Base-by-base conservation (phyloP, 768 basidiomycete genomes). In the Tricholoma terreum region DNA sequence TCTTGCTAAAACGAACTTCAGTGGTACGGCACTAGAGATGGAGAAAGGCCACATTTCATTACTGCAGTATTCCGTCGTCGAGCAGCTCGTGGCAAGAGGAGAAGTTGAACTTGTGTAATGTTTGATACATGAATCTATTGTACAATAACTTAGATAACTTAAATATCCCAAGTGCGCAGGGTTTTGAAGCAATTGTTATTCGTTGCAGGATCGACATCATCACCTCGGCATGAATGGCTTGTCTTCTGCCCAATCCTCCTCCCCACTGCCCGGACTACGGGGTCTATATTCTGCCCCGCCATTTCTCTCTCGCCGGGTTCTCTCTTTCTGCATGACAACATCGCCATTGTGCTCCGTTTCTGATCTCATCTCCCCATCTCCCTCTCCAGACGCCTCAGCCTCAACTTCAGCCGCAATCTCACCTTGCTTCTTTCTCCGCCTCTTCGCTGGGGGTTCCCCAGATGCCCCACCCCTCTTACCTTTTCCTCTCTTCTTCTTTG, bases 1-100 rank as follows among this genome's bases (percentile, higher is more conserved):
- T 54, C 19, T 19, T 19, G 53, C 22, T 17, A 10, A 52, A 24
- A 22, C 17, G 10, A 2, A 30, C 38, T 55, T 34, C 53, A 77
- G 94, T 58, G 92, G 92, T 24, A 81, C 84, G 33, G 73, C 80
- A 31, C 69, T 93, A 55, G 84, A 89, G 35, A 84, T 96, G 79
- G 77, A 83, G 52, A 89, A 87, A 64, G 92, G 88, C 8, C 87
- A 91, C 58, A 92, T 94, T 55, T 89, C 91, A 40, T 67, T 96
- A 15, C 80, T 89, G 15, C 88, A 86, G 19, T 97, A 90, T 70
- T 76, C 79, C 22, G 80, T 88, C 17, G 84, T 94, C 5, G 88
- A 94, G 63, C 81, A 89, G 34, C 80, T 92, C 11, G 76, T 94
- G 42, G 73, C 77, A 35, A 75, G 86, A 66, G 90, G 87, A 52